Base-by-base conservation (phyloP, 2,329 filamentous ascomycete species). In the Lasiodiplodia citricola region DNA sequence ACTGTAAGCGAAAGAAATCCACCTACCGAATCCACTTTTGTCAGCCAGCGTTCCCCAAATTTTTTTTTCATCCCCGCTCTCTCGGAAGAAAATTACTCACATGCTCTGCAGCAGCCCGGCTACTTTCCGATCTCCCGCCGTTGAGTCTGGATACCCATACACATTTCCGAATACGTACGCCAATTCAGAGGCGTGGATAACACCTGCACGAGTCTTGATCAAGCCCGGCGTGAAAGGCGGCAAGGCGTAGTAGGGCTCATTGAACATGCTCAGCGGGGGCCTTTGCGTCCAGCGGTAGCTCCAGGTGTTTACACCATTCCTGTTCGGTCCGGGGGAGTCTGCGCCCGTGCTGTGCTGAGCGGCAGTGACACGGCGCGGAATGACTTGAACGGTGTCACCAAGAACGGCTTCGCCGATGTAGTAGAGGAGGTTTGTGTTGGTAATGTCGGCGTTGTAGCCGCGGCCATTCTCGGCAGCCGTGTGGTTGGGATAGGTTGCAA, bases 1-100 rank as follows among this genome's bases (percentile, higher is more conserved):
- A 7, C 31, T 21, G 28, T 64, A 64, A 21, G 60, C 60, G 35
- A 64, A 64, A 10, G 60, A 51, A 8, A 64, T 14, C 60, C 60
- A 64, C 60, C 60, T 64, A 1, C 2, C 5, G 23, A 35, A 35
- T 35, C 14, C 13, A 25, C 51, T 11, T 21, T 13, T 21, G 16
- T 31, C 14, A 56, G 52, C n/a, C 28, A 21, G 16, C 2, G 1
- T 21, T 52, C 18, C 2, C 50, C 16, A 52, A 23, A 28, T 4
- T 2, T 11, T n/a, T 28, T 1, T 51, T 14, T 51, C 14, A 23
- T 23, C 2, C 21, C 23, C 11, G 10, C 3, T 14, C 44, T 14
- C 3, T 21, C 16, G 11, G 5, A 37, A 37, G 23, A 1, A 10
- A 1, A 35, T 35, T 35, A 51, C 60, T 64, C 35, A 64, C 60